Percentiles rank a stretch among this genome's conserved stretches.
Evolutionary conservation across 2,329 filamentous ascomycete genomes (phyloP).

Genomic region (Torrubiellomyces zombiae): DNA sequence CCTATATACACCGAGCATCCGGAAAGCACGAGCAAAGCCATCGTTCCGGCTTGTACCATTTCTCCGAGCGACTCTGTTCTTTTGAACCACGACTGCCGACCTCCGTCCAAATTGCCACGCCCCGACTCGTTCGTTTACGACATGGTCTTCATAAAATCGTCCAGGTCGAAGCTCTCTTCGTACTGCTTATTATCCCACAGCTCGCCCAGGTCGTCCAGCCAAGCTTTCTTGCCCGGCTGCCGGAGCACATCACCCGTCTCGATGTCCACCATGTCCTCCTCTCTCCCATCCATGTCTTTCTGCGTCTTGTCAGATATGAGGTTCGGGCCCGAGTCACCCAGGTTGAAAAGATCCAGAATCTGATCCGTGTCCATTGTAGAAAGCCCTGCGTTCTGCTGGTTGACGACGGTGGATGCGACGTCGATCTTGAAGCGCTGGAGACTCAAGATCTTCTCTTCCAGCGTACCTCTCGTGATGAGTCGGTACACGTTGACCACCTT

Average conservation of each 20-base stretch:
- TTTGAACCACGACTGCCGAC: too few species aligned
- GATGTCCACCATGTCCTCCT: constrained; percentile 82
- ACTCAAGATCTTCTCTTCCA: constrained; percentile 97
- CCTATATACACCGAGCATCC: too few species aligned
- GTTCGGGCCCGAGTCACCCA: constrained; percentile 60
- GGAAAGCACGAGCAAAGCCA: too few species aligned
- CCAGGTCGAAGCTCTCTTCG: constrained; percentile 92
- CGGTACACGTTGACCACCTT: constrained; percentile 99
- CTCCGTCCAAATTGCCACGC: neutral
- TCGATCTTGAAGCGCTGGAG: constrained; percentile 99
- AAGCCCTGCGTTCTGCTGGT: constrained; percentile 93
- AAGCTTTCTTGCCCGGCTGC: constrained; percentile 91
- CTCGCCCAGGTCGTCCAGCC: constrained; percentile 87
- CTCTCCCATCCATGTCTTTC: constrained; percentile 41
- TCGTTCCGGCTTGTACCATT: too few species aligned
- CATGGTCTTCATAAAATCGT: constrained; percentile 92
- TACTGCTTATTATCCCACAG: constrained; percentile 97
- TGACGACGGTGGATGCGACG: constrained; percentile 92
- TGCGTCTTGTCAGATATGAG: constrained; percentile 45
- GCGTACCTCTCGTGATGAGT: constrained; percentile 81
- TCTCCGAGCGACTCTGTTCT: too few species aligned
- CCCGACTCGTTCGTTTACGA: constrained; percentile 26
- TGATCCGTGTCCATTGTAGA: constrained; percentile 97
- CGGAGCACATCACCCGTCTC: constrained; percentile 83
- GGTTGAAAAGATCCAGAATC: constrained; percentile 88